These are phyloP conservation scores for Annulohypoxylon moriforme DNA, from an alignment of 495 filamentous ascomycete genomes.

Conservation along the genomic window DNA sequence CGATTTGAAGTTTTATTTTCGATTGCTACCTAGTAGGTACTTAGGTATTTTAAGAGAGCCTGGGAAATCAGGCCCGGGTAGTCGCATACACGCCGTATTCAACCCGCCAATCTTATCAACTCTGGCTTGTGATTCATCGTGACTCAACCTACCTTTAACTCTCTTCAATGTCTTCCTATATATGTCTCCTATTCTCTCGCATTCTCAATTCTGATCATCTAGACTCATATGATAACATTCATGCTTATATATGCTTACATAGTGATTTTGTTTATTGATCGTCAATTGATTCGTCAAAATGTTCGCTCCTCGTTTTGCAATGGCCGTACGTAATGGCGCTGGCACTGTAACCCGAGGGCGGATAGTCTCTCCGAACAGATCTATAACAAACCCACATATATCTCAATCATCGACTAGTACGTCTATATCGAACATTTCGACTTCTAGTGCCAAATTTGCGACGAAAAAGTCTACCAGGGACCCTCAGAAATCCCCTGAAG, in stretches of 20 bases:
- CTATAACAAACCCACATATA: conserved; percentile 15
- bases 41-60: neutral
- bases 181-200: neutral
- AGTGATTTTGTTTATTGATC: neutral
- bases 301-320: conserved; percentile 22
- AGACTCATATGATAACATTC: neutral
- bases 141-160: conserved; percentile 15
- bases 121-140: neutral
- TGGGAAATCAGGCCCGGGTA: neutral
- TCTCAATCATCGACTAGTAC: conserved; percentile 11
- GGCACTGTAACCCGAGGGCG: conserved; percentile 24
- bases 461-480: conserved; percentile 15
- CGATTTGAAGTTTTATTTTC: neutral
- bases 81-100: conserved; percentile 29
- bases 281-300: conserved; percentile 13
- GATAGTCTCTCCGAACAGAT: conserved; percentile 11
- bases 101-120: conserved; percentile 1
- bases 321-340: conserved; percentile 27
- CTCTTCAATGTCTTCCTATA: neutral
- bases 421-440: conserved; percentile 17
- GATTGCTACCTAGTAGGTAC: too few relatives aligned
- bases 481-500: conserved; percentile 23
- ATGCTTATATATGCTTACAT: neutral
- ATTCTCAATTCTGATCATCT: neutral
- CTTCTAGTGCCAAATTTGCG: conserved; percentile 15